Conservation (phyloP, 495 filamentous ascomycete genomes). For the Pyrenopolyporus hunteri region DNA sequence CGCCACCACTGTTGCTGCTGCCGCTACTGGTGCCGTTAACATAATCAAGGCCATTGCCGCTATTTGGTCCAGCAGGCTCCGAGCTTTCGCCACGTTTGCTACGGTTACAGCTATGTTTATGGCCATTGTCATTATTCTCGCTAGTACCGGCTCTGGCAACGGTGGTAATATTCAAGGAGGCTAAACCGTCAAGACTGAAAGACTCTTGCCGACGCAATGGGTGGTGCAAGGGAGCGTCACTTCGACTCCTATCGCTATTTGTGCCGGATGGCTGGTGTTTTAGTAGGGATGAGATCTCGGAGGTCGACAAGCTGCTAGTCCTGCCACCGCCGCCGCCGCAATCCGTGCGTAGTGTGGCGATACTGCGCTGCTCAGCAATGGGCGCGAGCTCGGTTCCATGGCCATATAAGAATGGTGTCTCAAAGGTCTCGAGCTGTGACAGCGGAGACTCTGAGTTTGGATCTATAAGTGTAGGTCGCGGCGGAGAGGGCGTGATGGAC, state of each 20-base stretch:
- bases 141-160: background rate
- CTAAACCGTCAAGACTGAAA: constrained; percentile 47
- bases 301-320: constrained; percentile 26
- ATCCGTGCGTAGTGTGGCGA: constrained; percentile 36
- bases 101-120: too few relatives aligned
- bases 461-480: constrained; percentile 18
- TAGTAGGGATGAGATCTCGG: constrained; percentile 38
- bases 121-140: too few relatives aligned
- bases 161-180: background rate
- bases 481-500: constrained; percentile 24
- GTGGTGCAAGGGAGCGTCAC: background rate
- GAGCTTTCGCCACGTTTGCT: too few relatives aligned
- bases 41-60: too few relatives aligned
- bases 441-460: constrained; percentile 36
- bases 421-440: constrained; percentile 19
- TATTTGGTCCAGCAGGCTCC: background rate
- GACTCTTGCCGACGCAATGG: constrained; percentile 36
- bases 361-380: constrained; percentile 50
- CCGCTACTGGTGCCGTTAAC: too few relatives aligned
- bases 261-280: constrained; percentile 33
- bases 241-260: constrained; percentile 14
- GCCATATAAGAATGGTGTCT: constrained; percentile 48
- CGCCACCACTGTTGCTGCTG: background rate
- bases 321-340: background rate
- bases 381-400: constrained; percentile 48